Base-by-base conservation (phyloP, 306 rosid species). In the Cucurbita moschata region DNA sequence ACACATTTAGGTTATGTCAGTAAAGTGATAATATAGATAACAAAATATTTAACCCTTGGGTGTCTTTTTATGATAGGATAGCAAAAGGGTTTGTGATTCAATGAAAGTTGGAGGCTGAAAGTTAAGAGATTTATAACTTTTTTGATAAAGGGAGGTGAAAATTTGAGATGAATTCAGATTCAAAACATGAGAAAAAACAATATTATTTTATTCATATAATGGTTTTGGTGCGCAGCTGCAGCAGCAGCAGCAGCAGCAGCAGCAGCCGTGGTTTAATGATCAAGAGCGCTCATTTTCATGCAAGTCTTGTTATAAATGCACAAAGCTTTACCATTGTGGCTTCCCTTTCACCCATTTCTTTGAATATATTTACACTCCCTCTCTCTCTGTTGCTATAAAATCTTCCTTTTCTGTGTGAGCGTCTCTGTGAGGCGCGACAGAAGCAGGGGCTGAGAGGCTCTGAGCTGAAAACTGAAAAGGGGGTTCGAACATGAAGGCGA, bases 251-350 rank as follows among this genome's bases (percentile, higher is more conserved):
- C 30, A 2, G 30, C 30, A 2, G 30, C 35, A 3, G 83, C 88
- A 85, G 87, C 79, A 91, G 83, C 90, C 90, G 96, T 85, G 96
- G 96, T 92, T 88, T 69, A 92, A 88, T 92, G 96, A 92, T 90
- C 86, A 82, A 88, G 73, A 88, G 96, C 93, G 78, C 91, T 82
- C 78, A 77, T 87, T 88, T 92, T 88, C 4, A 88, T 87, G 96
- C 59, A 82, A 77, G 92, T 87, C 84, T 87, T 91, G 89, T 85
- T 86, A 88, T 88, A 90, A 92, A 88, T 69, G 74, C 58, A 69
- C 13, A 12, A 30, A 46, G 12, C 73, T 68, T 68, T 68, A 68
- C 56, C 26, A 23, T 68, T 68, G 42, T 47, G 46, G 44, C 46
- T 69, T 30, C 58, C 74, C 58, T 69, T 69, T 69, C 74, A 69